Percentiles rank a stretch among this genome's conserved stretches.
phyloP scores from a whole-genome alignment of 805 yeast genomes.

The Vanderwaltozyma verrucispora region DNA sequence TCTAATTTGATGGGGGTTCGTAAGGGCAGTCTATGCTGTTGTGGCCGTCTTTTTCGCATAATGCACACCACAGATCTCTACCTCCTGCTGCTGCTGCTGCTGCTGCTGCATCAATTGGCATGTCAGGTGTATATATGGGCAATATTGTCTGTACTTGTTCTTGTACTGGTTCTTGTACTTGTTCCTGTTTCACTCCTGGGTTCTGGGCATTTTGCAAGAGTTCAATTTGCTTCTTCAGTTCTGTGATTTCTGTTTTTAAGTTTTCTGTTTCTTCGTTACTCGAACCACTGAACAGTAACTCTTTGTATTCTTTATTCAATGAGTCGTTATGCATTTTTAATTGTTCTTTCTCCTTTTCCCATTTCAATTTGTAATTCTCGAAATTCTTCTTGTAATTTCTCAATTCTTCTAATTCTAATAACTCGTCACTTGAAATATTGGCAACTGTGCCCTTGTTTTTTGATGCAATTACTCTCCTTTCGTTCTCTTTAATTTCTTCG shows the following conservation, averaged over 20 bases:
- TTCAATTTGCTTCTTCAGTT: constrained; percentile 13
- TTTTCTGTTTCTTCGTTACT: constrained; percentile 4
- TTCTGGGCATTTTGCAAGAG: neutral
- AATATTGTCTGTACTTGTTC: constrained; percentile 2
- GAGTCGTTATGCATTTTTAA: constrained; percentile 22
- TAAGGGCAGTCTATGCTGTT: constrained; percentile 74
- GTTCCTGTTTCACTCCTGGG: constrained; percentile 8
- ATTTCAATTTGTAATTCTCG: constrained; percentile 11
- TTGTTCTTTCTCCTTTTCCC: constrained; percentile 23
- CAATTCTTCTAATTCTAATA: constrained; percentile 7
- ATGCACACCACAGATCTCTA: constrained; percentile 76
- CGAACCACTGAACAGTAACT: constrained; percentile 4
- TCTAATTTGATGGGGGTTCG: neutral
- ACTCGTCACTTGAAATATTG: constrained; percentile 1
- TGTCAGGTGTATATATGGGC: constrained; percentile 20
- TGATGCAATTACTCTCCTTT: constrained; percentile 6
- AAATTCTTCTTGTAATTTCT: constrained; percentile 7
- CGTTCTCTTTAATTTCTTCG: constrained; percentile 26
- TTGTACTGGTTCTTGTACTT: neutral
- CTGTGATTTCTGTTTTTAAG: constrained; percentile 23
- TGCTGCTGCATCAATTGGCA: constrained; percentile 42
- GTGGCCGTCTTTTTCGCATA: constrained; percentile 88
- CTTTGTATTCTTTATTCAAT: constrained; percentile 19
- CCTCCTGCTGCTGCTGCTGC: constrained; percentile 70
- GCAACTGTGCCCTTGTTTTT: constrained; percentile 2